These are phyloP conservation scores for Cerioporus squamosus DNA, from an alignment of 1,284 basidiomycete genomes.

Conservation along the genomic window DNA sequence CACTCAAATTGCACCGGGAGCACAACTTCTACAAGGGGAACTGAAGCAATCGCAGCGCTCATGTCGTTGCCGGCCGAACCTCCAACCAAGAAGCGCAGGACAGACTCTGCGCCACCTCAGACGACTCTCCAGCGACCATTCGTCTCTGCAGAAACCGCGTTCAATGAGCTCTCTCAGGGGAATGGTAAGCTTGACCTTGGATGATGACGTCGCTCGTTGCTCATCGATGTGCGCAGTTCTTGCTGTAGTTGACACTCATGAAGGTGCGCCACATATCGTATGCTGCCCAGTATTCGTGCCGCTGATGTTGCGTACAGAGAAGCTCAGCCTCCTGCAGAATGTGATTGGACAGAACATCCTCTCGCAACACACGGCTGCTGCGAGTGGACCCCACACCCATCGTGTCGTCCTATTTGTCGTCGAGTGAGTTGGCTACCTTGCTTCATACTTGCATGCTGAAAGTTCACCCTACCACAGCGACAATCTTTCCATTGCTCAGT, in stretches of 20 bases:
- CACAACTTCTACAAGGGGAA: no score
- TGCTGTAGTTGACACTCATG: constrained; percentile 12
- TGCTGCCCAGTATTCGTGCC: not conserved
- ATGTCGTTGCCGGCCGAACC: not conserved
- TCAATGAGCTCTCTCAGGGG: not conserved
- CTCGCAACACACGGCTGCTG: constrained; percentile 5
- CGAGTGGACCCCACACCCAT: constrained; percentile 9
- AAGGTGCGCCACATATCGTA: constrained; percentile 4
- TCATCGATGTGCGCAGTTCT: constrained; percentile 6
- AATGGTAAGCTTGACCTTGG: constrained; percentile 2
- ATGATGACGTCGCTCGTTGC: not conserved
- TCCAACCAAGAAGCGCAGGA: constrained; percentile 10
- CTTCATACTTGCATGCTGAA: not conserved
- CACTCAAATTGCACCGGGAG: not conserved
- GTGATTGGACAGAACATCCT: constrained; percentile 14
- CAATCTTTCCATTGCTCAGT: constrained; percentile 17
- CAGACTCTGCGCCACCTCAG: not conserved
- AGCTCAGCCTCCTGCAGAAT: constrained; percentile 8
- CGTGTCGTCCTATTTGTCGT: constrained; percentile 23
- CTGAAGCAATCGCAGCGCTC: no score
- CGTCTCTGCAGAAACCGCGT: not conserved
- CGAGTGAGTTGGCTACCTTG: constrained; percentile 12
- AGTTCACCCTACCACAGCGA: constrained; percentile 9
- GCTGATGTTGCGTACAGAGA: constrained; percentile 7
- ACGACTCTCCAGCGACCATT: constrained; percentile 7